Conservation (phyloP, 2,329 filamentous ascomycete species). For the Tolypocladium sp. region DNA sequence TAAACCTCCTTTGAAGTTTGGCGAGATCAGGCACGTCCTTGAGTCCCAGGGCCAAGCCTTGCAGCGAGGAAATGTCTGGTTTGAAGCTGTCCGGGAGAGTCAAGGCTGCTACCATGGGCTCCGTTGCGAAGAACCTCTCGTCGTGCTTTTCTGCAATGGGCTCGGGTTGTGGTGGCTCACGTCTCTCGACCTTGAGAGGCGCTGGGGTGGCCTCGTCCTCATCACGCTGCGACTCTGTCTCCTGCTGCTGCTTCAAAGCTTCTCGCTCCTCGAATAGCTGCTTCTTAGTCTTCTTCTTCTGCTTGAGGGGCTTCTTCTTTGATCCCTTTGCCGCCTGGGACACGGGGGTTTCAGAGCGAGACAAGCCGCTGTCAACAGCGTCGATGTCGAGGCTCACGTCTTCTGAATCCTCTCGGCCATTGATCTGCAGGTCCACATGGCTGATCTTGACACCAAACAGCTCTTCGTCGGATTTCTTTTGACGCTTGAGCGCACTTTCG, state of each 20-base stretch:
- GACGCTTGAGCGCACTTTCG: conserved; percentile 64
- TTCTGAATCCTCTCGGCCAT: conserved; percentile 36
- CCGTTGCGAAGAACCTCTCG: conserved; percentile 40
- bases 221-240: conserved; percentile 28
- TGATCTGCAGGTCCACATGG: conserved; percentile 40
- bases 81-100: conserved; percentile 33
- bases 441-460: conserved; percentile 58
- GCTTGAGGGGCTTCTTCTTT: conserved; percentile 46
- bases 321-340: conserved; percentile 34
- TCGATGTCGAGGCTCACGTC: conserved; percentile 41
- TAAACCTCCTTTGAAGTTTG: conserved; percentile 40
- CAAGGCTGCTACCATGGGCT: conserved; percentile 34
- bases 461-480: conserved; percentile 72
- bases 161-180: conserved; percentile 15
- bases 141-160: conserved; percentile 40
- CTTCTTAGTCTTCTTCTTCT: conserved; percentile 73
- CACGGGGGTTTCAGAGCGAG: conserved; percentile 37
- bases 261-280: conserved; percentile 62
- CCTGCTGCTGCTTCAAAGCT: conserved; percentile 47
- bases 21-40: conserved; percentile 39
- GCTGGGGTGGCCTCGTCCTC: conserved; percentile 32
- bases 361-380: conserved; percentile 27
- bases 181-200: conserved; percentile 17
- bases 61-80: conserved; percentile 36
- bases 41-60: conserved; percentile 30